Base-by-base conservation (phyloP, 768 basidiomycete species). In the Pleurotus djamor region DNA sequence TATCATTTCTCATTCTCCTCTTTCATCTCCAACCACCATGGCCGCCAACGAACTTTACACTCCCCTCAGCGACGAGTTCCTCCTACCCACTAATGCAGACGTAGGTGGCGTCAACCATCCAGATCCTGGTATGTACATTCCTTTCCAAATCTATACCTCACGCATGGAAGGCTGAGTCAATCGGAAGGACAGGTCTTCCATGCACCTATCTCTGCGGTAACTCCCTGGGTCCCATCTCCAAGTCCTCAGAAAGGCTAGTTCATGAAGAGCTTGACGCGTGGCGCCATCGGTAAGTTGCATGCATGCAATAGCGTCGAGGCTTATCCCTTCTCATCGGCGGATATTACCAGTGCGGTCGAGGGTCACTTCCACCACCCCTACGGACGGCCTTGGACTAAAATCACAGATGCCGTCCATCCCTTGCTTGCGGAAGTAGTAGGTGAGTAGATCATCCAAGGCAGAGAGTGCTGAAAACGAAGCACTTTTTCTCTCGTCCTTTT, bases 171-270 rank as follows among this genome's bases (percentile, higher is more conserved):
- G 14, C 5, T 21, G 6, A 60, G n/a, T 17, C 45, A 36, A 48
- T 8, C 8, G 52, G 9, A 37, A 55, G 61, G 77, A 73, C 71
- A 79, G 83, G 84, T 52, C 70, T 68, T 58, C 75, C 78, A 58
- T 87, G 85, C 71, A 85, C 87, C 36, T 99, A 99, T 72, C 86
- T 99, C 54, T 96, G 93, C 70, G 97, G 97, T 36, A 98, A 99
- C 76, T 98, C 95, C 28, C 83, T 98, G 8, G 97, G 97, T 4
- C 79, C 89, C 57, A 76, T 92, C 67, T 84, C 91, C 47, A 92
- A 87, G 69, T 79, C 84, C 38, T 90, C 95, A 34, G 81, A 83
- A 62, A 70, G 79, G 61, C 78, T 95, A 47, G 77, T 98, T 13
- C 76, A 89, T 62, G 85, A 96, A 72, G 97, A 99, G 72, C 72